Evolutionary conservation across 2,329 filamentous ascomycete genomes (phyloP), one percentile per base, ranked within the genome.

Genomic region (Leptographium lundbergii): DNA sequence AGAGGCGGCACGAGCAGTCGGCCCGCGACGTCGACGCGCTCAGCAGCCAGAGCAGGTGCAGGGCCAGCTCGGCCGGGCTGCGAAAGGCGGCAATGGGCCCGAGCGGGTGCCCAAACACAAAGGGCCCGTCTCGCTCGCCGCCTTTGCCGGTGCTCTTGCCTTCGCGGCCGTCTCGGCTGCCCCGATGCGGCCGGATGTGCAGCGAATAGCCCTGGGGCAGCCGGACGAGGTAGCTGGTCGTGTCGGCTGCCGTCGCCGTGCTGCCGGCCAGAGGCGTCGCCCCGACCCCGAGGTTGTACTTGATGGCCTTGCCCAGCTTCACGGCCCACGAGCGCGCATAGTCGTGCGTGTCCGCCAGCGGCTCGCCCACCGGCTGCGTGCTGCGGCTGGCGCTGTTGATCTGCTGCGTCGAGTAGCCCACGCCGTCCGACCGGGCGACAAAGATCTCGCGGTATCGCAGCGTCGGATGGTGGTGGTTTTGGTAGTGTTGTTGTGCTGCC

Each of bases 71-170:
- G 59, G 79, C 76, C 0, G 78, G 77, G 51, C 75, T 77, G 66
- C 77, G 78, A 65, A 75, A 81, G 47, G 63, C 64, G 11, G 61
- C 64, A 13, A 61, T 54, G 22, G 60, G 61, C 10, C 62, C 64
- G 32, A 61, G 60, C 52, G 61, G 62, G 55, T 66, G 65, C 1
- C 65, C 65, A 56, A 62, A 65, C 11, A 64, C 61, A 27, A 62
- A 56, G n/a, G 60, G 61, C 6, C 79, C 74, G 68, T 86, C 83
- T 70, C 87, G 86, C 79, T 95, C 92, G 22, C 57, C 59, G 13
- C 54, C 59, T 56, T 50, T 57, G 29, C 42, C 39, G 27, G 36
- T 39, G 36, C 14, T 17, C 56, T 63, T 61, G 52, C 36, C 36
- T 4, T 39, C 11, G 13, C 14, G 2, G 36, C 36, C 36, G 36